Percentiles rank a stretch among this genome's conserved stretches.
Evolutionary conservation across 2,329 filamentous ascomycete genomes (phyloP).

Genomic region (Xylariales sp.): DNA sequence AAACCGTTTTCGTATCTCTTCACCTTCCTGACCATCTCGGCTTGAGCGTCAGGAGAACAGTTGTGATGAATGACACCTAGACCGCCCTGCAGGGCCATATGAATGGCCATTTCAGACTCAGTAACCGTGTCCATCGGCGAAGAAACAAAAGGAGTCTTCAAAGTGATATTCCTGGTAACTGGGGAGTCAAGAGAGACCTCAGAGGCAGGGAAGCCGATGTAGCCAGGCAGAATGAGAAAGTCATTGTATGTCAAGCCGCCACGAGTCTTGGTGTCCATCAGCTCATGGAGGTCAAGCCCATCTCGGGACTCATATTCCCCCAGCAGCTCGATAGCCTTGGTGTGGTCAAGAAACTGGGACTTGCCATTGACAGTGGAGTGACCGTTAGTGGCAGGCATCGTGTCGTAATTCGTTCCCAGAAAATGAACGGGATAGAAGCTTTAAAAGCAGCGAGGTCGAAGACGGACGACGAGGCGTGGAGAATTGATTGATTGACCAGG

Average conservation of each 20-base stretch:
- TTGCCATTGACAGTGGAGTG: conserved; percentile 64
- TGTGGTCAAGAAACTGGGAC: conserved; percentile 75
- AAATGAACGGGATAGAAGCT: conserved; percentile 47
- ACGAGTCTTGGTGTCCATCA: conserved; percentile 91
- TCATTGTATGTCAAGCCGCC: conserved; percentile 99
- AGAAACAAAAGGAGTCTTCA: conserved; percentile 97
- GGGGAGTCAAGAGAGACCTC: conserved; percentile 89
- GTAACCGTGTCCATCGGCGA: conserved; percentile 99
- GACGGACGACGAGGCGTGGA: conserved; percentile 49
- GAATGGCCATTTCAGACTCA: conserved; percentile 99
- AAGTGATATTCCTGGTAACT: conserved; percentile 91
- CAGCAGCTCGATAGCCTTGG: conserved; percentile 82
- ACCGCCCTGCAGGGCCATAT: conserved; percentile 90
- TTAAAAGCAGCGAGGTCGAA: conserved; percentile 56
- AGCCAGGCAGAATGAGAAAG: conserved; percentile 95
- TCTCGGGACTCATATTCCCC: conserved; percentile 83
- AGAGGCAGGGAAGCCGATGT: conserved; percentile 96
- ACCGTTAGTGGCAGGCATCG: conserved; percentile 80
- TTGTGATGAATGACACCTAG: conserved; percentile 99
- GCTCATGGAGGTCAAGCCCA: conserved; percentile 85
- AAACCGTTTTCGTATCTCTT: conserved; percentile 99
- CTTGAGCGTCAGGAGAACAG: conserved; percentile 96
- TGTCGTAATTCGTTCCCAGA: conserved; percentile 52
- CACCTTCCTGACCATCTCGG: conserved; percentile 98
- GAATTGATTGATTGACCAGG: conserved; percentile 49